Conservation (phyloP, 139 green algal species). For the Tetradesmus obliquus region DNA sequence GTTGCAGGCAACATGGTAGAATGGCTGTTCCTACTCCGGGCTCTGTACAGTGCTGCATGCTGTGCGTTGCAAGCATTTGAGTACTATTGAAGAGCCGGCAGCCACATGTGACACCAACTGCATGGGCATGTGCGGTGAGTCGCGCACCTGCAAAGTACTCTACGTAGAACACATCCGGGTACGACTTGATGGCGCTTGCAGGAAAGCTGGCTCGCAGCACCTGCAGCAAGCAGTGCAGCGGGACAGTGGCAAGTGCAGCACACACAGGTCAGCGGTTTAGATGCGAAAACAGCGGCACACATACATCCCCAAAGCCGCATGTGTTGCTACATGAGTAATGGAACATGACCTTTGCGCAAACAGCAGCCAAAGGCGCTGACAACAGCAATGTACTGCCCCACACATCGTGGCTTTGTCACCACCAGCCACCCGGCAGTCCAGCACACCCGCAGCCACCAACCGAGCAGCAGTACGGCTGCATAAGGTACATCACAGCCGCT, state of each 20-base stretch:
- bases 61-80: too few species aligned
- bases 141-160: slow-evolving; percentile 33
- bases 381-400: too few species aligned
- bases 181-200: slow-evolving; percentile 48
- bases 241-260: neutral
- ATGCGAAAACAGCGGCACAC: neutral
- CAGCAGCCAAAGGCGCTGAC: too few species aligned
- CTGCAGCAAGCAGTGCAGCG: neutral
- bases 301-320: neutral
- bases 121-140: neutral
- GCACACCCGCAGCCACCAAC: too few species aligned
- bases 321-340: too few species aligned
- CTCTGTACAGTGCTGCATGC: too few species aligned
- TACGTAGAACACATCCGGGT: slow-evolving; percentile 63
- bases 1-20: neutral
- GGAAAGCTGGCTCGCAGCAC: slow-evolving; percentile 48
- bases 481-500: too few species aligned
- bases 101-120: neutral
- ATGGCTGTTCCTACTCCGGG: too few species aligned
- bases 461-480: too few species aligned
- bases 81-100: neutral
- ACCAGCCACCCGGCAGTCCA: too few species aligned
- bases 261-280: neutral
- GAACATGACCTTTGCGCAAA: too few species aligned
- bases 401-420: too few species aligned